phyloP scores from a whole-genome alignment of 495 filamentous ascomycete genomes.

The Hyaloscypha hepaticicola region DNA sequence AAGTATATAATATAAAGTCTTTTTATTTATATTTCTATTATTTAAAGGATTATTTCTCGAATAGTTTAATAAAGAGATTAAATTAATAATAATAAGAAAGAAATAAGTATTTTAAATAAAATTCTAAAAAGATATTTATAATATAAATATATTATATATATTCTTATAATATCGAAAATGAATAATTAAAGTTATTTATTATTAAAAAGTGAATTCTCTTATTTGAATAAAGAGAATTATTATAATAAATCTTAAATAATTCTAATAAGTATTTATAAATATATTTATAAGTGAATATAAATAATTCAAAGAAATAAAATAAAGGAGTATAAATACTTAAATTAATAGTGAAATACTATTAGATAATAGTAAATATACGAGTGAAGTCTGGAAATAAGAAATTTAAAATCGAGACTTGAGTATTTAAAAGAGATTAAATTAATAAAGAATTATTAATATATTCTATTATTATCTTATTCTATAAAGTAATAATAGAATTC shows the following conservation, averaged over 20 bases:
- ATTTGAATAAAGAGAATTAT: conserved; percentile 11
- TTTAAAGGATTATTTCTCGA: conserved; percentile 38
- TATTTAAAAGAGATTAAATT: conserved; percentile 18
- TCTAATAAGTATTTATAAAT: conserved; percentile 19
- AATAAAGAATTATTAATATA: conserved; percentile 20
- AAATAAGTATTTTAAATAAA: too few species aligned
- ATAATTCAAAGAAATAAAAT: too few species aligned
- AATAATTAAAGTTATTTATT: conserved; percentile 25
- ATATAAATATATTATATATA: conserved; percentile 17
- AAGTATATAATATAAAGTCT: conserved; percentile 20
- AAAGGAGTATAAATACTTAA: conserved; percentile 63
- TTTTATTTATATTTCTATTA: conserved; percentile 58
- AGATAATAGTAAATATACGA: conserved; percentile 22
- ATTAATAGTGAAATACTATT: conserved; percentile 59
- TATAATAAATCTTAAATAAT: conserved; percentile 23
- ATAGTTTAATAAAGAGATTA: conserved; percentile 14
- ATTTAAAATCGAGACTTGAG: conserved; percentile 20
- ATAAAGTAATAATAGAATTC: conserved; percentile 11
- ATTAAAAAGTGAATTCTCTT: conserved; percentile 17
- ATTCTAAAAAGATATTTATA: too few species aligned
- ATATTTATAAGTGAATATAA: conserved; percentile 17
- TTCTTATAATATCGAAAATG: conserved; percentile 16
- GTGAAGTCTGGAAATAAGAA: conserved; percentile 23
- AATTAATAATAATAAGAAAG: conserved; percentile 1
- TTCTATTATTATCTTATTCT: conserved; percentile 21